These are phyloP conservation scores for Aureobasidium sp. DNA, from an alignment of 2,329 filamentous ascomycete genomes.

Conservation along the genomic window DNA sequence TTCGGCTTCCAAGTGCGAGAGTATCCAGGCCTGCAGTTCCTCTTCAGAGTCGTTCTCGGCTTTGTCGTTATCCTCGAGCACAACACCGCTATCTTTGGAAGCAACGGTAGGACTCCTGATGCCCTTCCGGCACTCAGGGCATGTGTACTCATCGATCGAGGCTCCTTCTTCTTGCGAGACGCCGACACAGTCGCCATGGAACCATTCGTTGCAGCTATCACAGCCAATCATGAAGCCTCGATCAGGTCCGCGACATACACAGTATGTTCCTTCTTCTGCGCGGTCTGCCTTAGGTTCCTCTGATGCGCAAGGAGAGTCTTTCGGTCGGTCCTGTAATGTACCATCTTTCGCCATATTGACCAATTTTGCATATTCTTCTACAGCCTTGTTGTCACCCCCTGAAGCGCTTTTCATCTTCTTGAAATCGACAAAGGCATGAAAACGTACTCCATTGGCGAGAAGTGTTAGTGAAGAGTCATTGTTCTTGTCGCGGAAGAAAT, in stretches of 20 bases:
- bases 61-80: slow-evolving; percentile 14
- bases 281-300: slow-evolving; percentile 13
- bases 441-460: slow-evolving; percentile 22
- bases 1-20: slow-evolving; percentile 17
- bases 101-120: background rate
- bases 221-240: slow-evolving; percentile 61
- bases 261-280: background rate
- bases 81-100: slow-evolving; percentile 10
- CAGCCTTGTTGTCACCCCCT: slow-evolving; percentile 6
- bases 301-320: slow-evolving; percentile 5
- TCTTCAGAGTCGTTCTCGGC: slow-evolving; percentile 14
- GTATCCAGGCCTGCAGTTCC: slow-evolving; percentile 23
- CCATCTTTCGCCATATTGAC: slow-evolving; percentile 15
- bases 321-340: background rate
- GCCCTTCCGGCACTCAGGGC: background rate
- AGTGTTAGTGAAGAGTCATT: slow-evolving; percentile 25
- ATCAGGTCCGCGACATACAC: slow-evolving; percentile 4
- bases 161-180: slow-evolving; percentile 28
- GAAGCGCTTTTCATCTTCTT: slow-evolving; percentile 16
- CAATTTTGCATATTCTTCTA: slow-evolving; percentile 18
- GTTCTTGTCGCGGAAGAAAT: slow-evolving; percentile 26
- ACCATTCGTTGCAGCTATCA: slow-evolving; percentile 76
- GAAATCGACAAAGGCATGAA: slow-evolving; percentile 25
- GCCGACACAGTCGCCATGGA: slow-evolving; percentile 68
- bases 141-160: slow-evolving; percentile 7